These are phyloP conservation scores for Aspergillus mulundensis DNA, from an alignment of 495 filamentous ascomycete species.

Conservation along the genomic window DNA sequence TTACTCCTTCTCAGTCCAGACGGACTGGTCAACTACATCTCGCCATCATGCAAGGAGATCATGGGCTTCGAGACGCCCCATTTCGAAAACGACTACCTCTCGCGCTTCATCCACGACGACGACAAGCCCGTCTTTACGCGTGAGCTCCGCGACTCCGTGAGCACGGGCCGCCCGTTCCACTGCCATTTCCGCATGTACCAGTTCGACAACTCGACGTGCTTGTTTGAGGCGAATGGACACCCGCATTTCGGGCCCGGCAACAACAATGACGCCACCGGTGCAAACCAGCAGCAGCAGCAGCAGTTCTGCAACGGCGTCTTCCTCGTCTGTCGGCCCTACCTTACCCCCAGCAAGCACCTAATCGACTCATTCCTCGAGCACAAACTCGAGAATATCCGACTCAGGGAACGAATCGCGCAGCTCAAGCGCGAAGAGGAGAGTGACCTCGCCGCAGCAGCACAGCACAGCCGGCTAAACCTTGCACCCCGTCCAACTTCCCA, in stretches of 20 bases:
- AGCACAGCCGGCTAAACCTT: neutral
- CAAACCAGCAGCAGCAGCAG: neutral
- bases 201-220: constrained; percentile 65
- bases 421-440: constrained; percentile 82
- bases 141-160: constrained; percentile 89
- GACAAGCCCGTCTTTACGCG: constrained; percentile 79
- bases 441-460: constrained; percentile 49
- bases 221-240: constrained; percentile 89
- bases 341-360: constrained; percentile 76
- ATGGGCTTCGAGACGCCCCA: constrained; percentile 71
- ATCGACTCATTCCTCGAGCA: constrained; percentile 95
- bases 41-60: constrained; percentile 71
- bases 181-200: constrained; percentile 89
- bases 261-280: neutral
- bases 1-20: constrained; percentile 81
- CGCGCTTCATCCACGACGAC: constrained; percentile 81
- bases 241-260: constrained; percentile 60
- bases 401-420: constrained; percentile 78
- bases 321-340: constrained; percentile 90
- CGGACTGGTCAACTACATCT: constrained; percentile 78
- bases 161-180: constrained; percentile 70
- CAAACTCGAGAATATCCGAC: constrained; percentile 92
- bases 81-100: constrained; percentile 68
- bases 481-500: no score
- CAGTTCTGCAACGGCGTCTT: constrained; percentile 81